Evolutionary conservation across 352 stramenopile species (phyloP).

Genomic region (Phytophthora pinifolia): DNA sequence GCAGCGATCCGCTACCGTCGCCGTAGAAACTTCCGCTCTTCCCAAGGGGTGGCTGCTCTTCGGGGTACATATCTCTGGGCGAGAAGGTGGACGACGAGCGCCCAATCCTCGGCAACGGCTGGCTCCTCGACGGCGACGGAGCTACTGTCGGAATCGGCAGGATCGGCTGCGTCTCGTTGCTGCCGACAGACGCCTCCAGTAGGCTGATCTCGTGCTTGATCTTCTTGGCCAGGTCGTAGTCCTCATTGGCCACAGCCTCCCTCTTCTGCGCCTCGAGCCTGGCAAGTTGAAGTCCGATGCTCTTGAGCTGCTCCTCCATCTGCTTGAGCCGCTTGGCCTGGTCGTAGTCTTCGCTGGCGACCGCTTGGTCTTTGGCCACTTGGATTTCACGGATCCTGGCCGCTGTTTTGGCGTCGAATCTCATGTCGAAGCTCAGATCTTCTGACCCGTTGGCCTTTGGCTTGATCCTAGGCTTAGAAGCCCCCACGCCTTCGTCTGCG

Average conservation of each 20-base stretch:
- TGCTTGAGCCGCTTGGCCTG: constrained; percentile 82
- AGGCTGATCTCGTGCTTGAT: constrained; percentile 88
- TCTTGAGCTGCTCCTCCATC: constrained; percentile 91
- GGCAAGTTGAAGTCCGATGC: constrained; percentile 83
- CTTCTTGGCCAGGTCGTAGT: constrained; percentile 91
- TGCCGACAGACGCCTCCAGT: constrained; percentile 62
- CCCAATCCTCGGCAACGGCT: constrained; percentile 47
- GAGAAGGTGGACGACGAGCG: constrained; percentile 55
- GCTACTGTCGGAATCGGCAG: constrained; percentile 30
- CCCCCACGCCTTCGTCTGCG: constrained; percentile 33
- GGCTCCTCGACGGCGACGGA: constrained; percentile 31
- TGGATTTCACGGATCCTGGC: constrained; percentile 89
- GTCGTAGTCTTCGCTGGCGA: constrained; percentile 91
- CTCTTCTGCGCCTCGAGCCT: constrained; percentile 86
- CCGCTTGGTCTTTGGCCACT: constrained; percentile 78
- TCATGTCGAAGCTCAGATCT: constrained; percentile 83
- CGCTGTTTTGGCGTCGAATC: constrained; percentile 90
- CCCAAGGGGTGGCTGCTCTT: constrained; percentile 28
- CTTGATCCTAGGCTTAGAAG: constrained; percentile 26
- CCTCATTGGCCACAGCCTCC: constrained; percentile 88
- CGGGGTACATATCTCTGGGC: constrained; percentile 63
- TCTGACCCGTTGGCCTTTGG: constrained; percentile 21
- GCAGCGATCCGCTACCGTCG: constrained; percentile 6
- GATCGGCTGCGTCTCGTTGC: constrained; percentile 67
- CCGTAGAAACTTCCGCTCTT: constrained; percentile 24